These are phyloP conservation scores for Somion occarium DNA, from an alignment of 1,284 basidiomycete genomes.

Conservation along the genomic window DNA sequence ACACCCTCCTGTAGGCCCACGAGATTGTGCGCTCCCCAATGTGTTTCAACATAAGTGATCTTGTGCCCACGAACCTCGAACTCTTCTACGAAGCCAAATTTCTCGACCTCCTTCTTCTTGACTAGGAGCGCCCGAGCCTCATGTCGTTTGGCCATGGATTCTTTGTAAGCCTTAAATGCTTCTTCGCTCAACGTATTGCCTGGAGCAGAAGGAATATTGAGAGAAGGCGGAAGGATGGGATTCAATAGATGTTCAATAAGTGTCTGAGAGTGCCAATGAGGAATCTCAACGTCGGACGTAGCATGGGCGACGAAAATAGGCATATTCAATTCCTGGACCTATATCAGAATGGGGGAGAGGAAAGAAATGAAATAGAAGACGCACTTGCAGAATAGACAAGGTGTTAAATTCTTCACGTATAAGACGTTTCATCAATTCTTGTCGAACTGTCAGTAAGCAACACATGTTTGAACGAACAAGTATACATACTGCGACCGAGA, in stretches of 20 bases:
- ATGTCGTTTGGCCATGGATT: conserved; percentile 19
- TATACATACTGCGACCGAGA: conserved; percentile 57
- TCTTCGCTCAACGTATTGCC: conserved; percentile 16
- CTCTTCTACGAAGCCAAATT: conserved; percentile 56
- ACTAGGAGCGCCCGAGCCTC: conserved; percentile 42
- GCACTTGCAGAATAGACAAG: conserved; percentile 51
- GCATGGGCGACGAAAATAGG: conserved; percentile 80
- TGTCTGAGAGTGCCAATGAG: conserved; percentile 66
- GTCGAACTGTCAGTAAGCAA: background rate
- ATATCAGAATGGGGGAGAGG: too few species aligned
- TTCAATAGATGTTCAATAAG: conserved; percentile 71
- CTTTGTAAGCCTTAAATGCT: conserved; percentile 19
- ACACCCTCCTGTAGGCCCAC: conserved; percentile 69
- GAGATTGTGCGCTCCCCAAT: conserved; percentile 60
- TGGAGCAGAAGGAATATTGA: conserved; percentile 31
- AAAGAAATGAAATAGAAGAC: conserved; percentile 19
- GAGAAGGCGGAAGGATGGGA: conserved; percentile 50
- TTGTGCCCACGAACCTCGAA: conserved; percentile 44
- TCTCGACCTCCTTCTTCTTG: conserved; percentile 38
- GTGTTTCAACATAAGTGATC: conserved; percentile 56
- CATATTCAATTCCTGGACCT: conserved; percentile 33
- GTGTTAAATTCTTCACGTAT: conserved; percentile 69
- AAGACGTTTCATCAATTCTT: conserved; percentile 54
- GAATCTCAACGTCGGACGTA: conserved; percentile 79
- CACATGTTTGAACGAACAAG: background rate